These are phyloP conservation scores for Conoideocrella luteorostrata DNA, from an alignment of 2,329 filamentous ascomycete species.

Conservation along the genomic window DNA sequence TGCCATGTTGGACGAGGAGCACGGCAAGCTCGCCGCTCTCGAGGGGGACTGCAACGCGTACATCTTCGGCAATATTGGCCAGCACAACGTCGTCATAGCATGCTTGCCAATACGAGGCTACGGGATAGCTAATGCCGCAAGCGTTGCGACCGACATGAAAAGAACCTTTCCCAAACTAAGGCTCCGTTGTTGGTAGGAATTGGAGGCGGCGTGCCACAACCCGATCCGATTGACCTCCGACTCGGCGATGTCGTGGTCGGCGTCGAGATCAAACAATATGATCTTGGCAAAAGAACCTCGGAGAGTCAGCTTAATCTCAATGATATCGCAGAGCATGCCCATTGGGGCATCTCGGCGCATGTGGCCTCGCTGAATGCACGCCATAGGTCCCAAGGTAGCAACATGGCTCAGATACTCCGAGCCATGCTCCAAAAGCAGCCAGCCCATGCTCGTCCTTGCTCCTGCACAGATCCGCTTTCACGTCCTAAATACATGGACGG, in stretches of 20 bases:
- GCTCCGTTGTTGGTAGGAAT: slow-evolving; percentile 18
- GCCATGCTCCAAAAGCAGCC: too few relatives aligned
- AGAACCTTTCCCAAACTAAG: too few relatives aligned
- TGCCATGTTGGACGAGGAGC: slow-evolving; percentile 20
- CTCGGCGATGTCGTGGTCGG: slow-evolving; percentile 21
- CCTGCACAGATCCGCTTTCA: too few relatives aligned
- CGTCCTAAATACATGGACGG: too few relatives aligned
- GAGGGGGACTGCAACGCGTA: slow-evolving; percentile 18
- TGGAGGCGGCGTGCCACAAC: slow-evolving; percentile 17
- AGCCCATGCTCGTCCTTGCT: too few relatives aligned
- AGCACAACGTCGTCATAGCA: slow-evolving; percentile 20
- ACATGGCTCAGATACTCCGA: too few relatives aligned
- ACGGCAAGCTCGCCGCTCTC: slow-evolving; percentile 2
- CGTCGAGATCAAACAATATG: slow-evolving; percentile 12
- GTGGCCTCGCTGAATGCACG: too few relatives aligned
- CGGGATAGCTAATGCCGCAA: slow-evolving; percentile 17
- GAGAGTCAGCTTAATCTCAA: too few relatives aligned
- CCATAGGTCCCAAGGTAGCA: too few relatives aligned
- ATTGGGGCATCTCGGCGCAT: too few relatives aligned
- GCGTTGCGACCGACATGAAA: too few relatives aligned
- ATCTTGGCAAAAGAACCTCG: slow-evolving; percentile 1
- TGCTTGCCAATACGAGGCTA: slow-evolving; percentile 16
- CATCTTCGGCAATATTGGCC: slow-evolving; percentile 12
- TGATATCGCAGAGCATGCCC: too few relatives aligned
- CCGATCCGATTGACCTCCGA: slow-evolving; percentile 16